A percentile compares a stretch with the other conserved stretches of the same genome.
phyloP scores from a whole-genome alignment of 352 stramenopile genomes.

The Pilasporangium apinafurcum region DNA sequence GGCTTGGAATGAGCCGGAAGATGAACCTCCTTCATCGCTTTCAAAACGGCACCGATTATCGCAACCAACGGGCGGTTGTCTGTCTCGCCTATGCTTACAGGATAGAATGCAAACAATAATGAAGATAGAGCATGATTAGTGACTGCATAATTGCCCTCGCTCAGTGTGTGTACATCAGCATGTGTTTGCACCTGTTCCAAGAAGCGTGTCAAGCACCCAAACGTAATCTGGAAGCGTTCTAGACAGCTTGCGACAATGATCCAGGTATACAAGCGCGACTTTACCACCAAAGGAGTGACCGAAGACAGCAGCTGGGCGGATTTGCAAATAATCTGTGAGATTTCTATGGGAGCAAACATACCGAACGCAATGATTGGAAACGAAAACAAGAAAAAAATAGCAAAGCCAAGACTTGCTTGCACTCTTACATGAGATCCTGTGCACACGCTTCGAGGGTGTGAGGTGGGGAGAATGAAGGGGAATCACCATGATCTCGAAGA shows the following conservation, averaged over 20 bases:
- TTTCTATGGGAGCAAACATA: constrained; percentile 22
- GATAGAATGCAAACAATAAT: constrained; percentile 1
- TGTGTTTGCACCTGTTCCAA: constrained; percentile 66
- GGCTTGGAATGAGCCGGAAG: constrained; percentile 65
- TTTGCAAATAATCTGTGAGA: constrained; percentile 37
- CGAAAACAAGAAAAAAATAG: neutral
- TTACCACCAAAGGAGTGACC: constrained; percentile 81
- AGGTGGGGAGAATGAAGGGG: constrained; percentile 46
- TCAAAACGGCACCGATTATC: constrained; percentile 72
- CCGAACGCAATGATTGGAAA: too few species aligned
- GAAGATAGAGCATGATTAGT: too few species aligned
- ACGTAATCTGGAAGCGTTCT: constrained; percentile 39
- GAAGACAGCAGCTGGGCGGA: constrained; percentile 51
- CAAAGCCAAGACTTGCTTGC: neutral
- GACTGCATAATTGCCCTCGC: too few species aligned
- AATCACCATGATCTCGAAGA: constrained; percentile 73
- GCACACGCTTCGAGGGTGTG: constrained; percentile 63
- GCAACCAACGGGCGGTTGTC: constrained; percentile 46
- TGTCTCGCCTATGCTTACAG: constrained; percentile 47
- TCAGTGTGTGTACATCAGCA: too few species aligned
- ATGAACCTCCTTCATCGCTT: constrained; percentile 57
- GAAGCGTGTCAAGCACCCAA: constrained; percentile 69
- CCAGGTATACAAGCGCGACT: constrained; percentile 64
- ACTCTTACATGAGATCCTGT: constrained; percentile 60
- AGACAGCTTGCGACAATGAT: constrained; percentile 34